Percentiles rank a stretch among this genome's conserved stretches.
Evolutionary conservation across 192 early-diverging fungal genomes (phyloP).

Genomic region (Coemansia sp.): DNA sequence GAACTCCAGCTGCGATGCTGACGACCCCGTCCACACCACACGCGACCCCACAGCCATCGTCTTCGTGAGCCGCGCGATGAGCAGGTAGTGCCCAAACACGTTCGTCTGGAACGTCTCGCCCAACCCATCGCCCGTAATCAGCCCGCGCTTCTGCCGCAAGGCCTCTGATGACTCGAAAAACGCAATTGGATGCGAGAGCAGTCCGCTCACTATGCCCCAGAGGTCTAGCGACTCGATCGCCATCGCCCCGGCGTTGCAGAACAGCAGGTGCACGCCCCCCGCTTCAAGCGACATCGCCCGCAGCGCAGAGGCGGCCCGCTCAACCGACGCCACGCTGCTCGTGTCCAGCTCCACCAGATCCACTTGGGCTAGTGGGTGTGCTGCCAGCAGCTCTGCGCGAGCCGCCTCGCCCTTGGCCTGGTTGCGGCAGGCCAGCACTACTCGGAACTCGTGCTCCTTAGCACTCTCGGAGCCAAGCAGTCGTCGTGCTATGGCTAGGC

Average conservation of each 20-base stretch:
- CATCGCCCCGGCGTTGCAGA: constrained; percentile 56
- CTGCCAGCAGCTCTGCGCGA: constrained; percentile 8
- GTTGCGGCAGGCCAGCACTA: constrained; percentile 53
- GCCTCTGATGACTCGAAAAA: constrained; percentile 53
- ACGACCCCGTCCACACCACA: constrained; percentile 54
- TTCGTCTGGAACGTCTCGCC: constrained; percentile 54
- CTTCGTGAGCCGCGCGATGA: constrained; percentile 21
- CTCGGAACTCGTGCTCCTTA: background rate
- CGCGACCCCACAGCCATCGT: constrained; percentile 7
- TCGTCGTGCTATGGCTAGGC: constrained; percentile 24
- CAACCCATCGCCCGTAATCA: constrained; percentile 35
- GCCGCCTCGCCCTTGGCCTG: constrained; percentile 17
- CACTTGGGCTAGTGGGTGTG: constrained; percentile 7
- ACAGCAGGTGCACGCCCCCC: constrained; percentile 29
- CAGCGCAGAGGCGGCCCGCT: constrained; percentile 15
- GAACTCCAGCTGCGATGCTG: constrained; percentile 28
- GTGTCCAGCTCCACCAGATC: constrained; percentile 43
- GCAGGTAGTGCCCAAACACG: constrained; percentile 54
- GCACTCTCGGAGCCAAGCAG: background rate
- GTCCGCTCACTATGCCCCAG: constrained; percentile 14
- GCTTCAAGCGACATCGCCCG: background rate
- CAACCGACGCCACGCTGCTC: constrained; percentile 42
- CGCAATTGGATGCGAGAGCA: constrained; percentile 33
- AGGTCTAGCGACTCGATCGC: constrained; percentile 29
- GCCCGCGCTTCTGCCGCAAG: constrained; percentile 28